These are phyloP conservation scores for Daldinia sp. DNA, from an alignment of 2,329 filamentous ascomycete genomes.

Conservation along the genomic window DNA sequence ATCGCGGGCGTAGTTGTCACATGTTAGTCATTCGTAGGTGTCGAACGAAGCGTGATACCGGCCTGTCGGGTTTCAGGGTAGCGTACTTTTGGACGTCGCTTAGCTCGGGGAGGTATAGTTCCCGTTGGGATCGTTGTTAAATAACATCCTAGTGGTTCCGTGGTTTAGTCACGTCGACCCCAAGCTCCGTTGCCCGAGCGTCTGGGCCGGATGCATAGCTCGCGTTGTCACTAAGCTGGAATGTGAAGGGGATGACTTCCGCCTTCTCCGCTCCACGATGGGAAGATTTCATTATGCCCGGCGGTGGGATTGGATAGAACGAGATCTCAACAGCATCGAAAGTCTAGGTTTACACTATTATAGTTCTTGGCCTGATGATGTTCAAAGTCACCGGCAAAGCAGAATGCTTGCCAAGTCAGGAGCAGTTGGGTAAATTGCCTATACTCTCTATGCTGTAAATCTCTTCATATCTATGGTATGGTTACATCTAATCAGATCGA, in stretches of 20 bases:
- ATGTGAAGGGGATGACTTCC: constrained; percentile 5
- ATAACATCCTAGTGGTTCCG: constrained; percentile 13
- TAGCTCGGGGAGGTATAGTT: constrained; percentile 18
- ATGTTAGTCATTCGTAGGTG: background rate
- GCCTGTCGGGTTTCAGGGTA: constrained; percentile 15
- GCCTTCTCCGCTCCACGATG: background rate
- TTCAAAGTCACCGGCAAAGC: background rate
- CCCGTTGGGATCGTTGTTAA: background rate
- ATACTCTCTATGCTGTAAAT: background rate
- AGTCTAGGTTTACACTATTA: background rate
- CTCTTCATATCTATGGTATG: too few relatives aligned
- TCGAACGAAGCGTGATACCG: background rate
- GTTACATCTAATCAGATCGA: too few relatives aligned
- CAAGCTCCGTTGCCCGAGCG: constrained; percentile 19
- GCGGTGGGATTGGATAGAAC: constrained; percentile 9
- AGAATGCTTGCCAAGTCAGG: background rate
- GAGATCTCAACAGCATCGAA: background rate
- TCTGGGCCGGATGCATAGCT: constrained; percentile 1
- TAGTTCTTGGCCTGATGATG: background rate
- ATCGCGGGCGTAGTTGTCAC: background rate
- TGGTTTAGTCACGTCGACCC: constrained; percentile 21
- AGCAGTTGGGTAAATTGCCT: background rate
- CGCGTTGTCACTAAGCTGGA: constrained; percentile 15
- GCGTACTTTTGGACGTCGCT: constrained; percentile 20
- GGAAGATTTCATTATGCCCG: background rate